A percentile compares a stretch with the other conserved stretches of the same genome.
Evolutionary conservation across 352 stramenopile species (phyloP).

Genomic region (Phytophthora hybrid): DNA sequence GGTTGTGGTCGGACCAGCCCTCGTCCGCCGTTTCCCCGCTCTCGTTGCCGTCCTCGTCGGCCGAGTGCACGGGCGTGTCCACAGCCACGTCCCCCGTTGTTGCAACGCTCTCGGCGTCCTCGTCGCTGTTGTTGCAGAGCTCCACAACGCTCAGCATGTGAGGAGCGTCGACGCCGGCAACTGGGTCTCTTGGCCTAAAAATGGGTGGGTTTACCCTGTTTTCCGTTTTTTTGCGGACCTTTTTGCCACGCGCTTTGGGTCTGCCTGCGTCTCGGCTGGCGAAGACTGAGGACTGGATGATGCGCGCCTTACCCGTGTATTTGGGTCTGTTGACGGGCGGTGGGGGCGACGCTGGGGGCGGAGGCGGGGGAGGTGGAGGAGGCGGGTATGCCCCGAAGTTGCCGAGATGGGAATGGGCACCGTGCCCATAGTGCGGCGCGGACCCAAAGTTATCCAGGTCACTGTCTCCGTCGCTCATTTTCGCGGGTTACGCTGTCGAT

Average conservation of each 20-base stretch:
- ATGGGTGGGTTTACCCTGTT: slow-evolving; percentile 8
- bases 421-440: slow-evolving; percentile 16
- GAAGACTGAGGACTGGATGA: slow-evolving; percentile 43
- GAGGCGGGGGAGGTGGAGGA: slow-evolving; percentile 19
- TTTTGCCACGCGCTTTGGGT: slow-evolving; percentile 26
- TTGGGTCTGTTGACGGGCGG: slow-evolving; percentile 17
- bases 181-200: slow-evolving; percentile 1
- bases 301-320: slow-evolving; percentile 45
- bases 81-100: slow-evolving; percentile 39
- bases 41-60: slow-evolving; percentile 50
- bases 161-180: slow-evolving; percentile 7
- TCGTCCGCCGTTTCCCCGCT: slow-evolving; percentile 64
- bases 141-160: slow-evolving; percentile 87
- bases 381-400: slow-evolving; percentile 4
- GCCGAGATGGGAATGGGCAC: background rate
- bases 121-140: slow-evolving; percentile 72
- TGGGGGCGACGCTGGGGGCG: slow-evolving; percentile 13
- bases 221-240: slow-evolving; percentile 27
- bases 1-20: slow-evolving; percentile 87
- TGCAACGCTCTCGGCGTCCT: slow-evolving; percentile 46
- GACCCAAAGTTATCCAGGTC: slow-evolving; percentile 25
- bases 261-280: slow-evolving; percentile 33
- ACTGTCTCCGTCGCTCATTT: slow-evolving; percentile 45
- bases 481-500: background rate
- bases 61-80: slow-evolving; percentile 47